A percentile compares a stretch with the other conserved stretches of the same genome.
Conservation (phyloP, 2,329 filamentous ascomycete genomes). For the Penicillium sp. region DNA sequence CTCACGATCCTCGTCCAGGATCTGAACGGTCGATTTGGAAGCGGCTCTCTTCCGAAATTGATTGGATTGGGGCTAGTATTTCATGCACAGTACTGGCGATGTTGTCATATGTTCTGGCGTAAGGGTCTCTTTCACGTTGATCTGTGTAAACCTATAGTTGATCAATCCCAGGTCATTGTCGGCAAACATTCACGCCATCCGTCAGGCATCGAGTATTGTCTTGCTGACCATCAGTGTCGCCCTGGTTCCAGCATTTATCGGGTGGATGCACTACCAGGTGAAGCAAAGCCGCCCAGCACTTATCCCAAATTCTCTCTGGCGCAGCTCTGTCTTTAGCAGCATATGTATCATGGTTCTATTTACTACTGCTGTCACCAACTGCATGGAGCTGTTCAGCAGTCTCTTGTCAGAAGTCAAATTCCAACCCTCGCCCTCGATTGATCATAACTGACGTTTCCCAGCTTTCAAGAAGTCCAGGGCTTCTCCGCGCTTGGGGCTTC, state of each 20-base stretch:
- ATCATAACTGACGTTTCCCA: neutral
- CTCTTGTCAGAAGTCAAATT: constrained; percentile 15
- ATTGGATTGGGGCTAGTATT: constrained; percentile 47
- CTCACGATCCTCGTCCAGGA: neutral
- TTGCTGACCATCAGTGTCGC: constrained; percentile 24
- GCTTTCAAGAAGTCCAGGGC: constrained; percentile 47
- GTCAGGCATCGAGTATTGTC: constrained; percentile 18
- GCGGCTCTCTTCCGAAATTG: constrained; percentile 34
- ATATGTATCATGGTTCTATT: constrained; percentile 31
- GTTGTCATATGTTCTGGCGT: constrained; percentile 42
- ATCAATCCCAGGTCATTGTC: neutral
- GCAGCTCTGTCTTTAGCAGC: constrained; percentile 25
- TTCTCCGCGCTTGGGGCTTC: constrained; percentile 43
- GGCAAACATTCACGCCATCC: neutral
- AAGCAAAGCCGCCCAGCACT: constrained; percentile 20
- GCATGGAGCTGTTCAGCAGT: constrained; percentile 21
- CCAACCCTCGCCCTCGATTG: neutral
- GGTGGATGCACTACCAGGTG: constrained; percentile 23
- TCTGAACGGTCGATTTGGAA: neutral
- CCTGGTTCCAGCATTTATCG: constrained; percentile 24
- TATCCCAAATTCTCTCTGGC: constrained; percentile 32
- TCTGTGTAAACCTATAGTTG: neutral
- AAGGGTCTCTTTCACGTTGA: neutral
- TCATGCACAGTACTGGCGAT: constrained; percentile 43
- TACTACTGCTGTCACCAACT: constrained; percentile 26